Percentiles rank a stretch among this genome's conserved stretches.
phyloP scores from a whole-genome alignment of 1,139 yeast genomes.

The Torulaspora globosa region DNA sequence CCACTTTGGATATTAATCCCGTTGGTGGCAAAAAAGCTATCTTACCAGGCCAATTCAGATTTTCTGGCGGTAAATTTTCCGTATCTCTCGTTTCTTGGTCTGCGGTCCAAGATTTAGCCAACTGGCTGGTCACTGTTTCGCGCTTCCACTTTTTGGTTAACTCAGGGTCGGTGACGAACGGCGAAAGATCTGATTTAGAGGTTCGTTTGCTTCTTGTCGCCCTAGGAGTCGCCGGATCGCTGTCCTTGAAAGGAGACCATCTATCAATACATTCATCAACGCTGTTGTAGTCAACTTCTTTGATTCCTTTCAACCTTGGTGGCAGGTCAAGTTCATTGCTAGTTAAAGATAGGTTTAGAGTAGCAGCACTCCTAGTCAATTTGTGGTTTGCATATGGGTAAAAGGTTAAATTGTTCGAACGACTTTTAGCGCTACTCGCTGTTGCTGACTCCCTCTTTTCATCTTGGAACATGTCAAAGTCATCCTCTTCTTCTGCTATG shows the following conservation, averaged over 20 bases:
- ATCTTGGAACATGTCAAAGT: slow-evolving; percentile 14
- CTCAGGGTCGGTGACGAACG: slow-evolving; percentile 28
- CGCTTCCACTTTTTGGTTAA: slow-evolving; percentile 22
- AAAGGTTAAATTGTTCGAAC: slow-evolving; percentile 26
- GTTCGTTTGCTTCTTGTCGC: slow-evolving; percentile 15
- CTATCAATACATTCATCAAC: slow-evolving; percentile 20
- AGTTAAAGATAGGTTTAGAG: slow-evolving; percentile 32
- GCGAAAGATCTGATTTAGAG: slow-evolving; percentile 32
- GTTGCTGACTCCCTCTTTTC: slow-evolving; percentile 2
- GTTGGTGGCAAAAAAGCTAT: slow-evolving; percentile 24
- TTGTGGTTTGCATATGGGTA: slow-evolving; percentile 30
- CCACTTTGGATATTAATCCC: slow-evolving; percentile 34
- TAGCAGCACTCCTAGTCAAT: slow-evolving; percentile 35
- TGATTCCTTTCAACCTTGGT: slow-evolving; percentile 14
- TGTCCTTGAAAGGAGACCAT: slow-evolving; percentile 31
- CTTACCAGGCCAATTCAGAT: slow-evolving; percentile 24
- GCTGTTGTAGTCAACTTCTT: slow-evolving; percentile 16
- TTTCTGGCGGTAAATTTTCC: slow-evolving; percentile 10
- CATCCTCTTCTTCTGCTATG: slow-evolving; percentile 13
- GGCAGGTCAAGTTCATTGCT: slow-evolving; percentile 15
- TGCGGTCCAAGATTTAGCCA: slow-evolving; percentile 9
- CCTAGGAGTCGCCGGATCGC: slow-evolving; percentile 16
- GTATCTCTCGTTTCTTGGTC: slow-evolving; percentile 6
- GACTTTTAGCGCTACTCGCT: background rate
- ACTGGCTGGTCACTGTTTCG: slow-evolving; percentile 13